Evolutionary conservation across 805 yeast species (phyloP).

Genomic region (Yarrowia keelungensis): DNA sequence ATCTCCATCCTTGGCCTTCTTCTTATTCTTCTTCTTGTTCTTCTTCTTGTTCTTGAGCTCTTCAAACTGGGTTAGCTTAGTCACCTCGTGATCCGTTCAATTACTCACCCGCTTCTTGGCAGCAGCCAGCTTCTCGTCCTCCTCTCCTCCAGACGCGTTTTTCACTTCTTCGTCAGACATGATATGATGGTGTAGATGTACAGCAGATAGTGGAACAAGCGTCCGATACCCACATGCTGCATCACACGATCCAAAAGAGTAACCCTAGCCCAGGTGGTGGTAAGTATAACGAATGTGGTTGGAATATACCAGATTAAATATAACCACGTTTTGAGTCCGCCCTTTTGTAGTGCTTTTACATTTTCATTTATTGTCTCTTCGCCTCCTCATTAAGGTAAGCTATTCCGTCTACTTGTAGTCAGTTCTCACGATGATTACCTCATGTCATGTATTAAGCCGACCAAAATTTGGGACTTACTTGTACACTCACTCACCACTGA

Average conservation of each 20-base stretch:
- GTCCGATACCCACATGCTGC: not conserved
- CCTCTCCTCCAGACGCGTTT: constrained; percentile 49
- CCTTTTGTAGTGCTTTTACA: no score
- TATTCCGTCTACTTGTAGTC: no score
- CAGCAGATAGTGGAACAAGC: no score
- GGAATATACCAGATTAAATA: no score
- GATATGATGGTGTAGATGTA: not conserved
- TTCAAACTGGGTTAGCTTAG: constrained; percentile 54
- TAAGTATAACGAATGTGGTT: no score
- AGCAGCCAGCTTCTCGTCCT: constrained; percentile 71
- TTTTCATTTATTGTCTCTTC: no score
- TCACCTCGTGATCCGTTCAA: not conserved
- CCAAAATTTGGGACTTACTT: constrained; percentile 13
- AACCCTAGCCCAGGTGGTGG: no score
- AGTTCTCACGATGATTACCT: no score
- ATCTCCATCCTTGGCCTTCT: constrained; percentile 48
- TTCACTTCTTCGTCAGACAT: constrained; percentile 39
- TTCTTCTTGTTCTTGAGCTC: constrained; percentile 66
- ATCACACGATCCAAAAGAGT: constrained; percentile 1
- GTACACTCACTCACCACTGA: constrained; percentile 1
- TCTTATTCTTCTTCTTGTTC: constrained; percentile 60
- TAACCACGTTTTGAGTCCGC: no score
- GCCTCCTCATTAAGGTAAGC: no score
- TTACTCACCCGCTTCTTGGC: constrained; percentile 67
- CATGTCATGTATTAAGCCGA: no score